Conservation (phyloP, 2,329 filamentous ascomycete genomes). For the Dactylellina cionopaga region DNA sequence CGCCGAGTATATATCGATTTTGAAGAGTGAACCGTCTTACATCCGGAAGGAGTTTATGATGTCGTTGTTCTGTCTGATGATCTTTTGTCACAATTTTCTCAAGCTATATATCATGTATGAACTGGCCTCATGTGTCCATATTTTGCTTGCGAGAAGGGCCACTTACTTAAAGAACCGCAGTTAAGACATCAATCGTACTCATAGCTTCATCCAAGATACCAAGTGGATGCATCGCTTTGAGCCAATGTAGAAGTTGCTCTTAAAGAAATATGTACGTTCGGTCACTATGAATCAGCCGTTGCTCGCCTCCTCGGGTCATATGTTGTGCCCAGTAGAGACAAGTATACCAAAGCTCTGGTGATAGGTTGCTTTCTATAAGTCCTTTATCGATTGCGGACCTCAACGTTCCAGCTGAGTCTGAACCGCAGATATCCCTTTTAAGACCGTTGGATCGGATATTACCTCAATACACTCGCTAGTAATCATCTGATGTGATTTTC, state of each 20-base stretch:
- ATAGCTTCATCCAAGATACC: conserved; percentile 52
- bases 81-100: background rate
- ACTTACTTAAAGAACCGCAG: background rate
- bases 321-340: conserved; percentile 1
- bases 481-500: background rate
- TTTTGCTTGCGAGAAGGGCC: background rate
- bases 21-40: conserved; percentile 50
- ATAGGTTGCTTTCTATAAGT: background rate
- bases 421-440: background rate
- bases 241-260: background rate
- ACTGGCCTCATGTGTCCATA: no score
- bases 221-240: conserved; percentile 41
- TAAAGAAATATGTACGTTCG: background rate
- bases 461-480: background rate
- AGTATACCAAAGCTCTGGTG: background rate
- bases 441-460: background rate
- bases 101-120: background rate
- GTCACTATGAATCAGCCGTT: background rate
- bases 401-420: background rate
- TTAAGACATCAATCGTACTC: background rate
- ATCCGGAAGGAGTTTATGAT: conserved; percentile 50
- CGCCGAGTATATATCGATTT: background rate
- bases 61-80: background rate
- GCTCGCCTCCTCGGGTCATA: background rate
- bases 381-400: conserved; percentile 23